These are phyloP conservation scores for Globisporangium megalacanthum DNA, from an alignment of 352 stramenopile species.

Conservation along the genomic window DNA sequence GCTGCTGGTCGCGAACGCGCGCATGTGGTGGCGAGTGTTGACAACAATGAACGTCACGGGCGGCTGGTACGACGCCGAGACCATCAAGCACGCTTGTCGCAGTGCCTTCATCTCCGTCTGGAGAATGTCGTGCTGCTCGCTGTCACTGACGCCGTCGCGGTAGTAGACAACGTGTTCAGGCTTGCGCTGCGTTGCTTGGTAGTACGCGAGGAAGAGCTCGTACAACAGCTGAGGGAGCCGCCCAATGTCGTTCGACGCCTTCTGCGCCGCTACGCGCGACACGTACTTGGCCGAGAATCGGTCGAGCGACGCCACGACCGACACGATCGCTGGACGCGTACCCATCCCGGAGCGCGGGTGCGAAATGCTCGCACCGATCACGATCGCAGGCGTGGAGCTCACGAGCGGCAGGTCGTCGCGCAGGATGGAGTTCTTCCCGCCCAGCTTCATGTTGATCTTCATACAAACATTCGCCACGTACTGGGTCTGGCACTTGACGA, in stretches of 20 bases:
- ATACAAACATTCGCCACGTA: conserved; percentile 66
- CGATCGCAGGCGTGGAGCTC: conserved; percentile 45
- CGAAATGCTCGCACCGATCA: conserved; percentile 75
- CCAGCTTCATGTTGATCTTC: conserved; percentile 79
- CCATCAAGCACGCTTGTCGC: conserved; percentile 31
- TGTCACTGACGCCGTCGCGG: conserved; percentile 81
- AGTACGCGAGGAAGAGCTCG: conserved; percentile 78
- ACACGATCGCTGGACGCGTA: conserved; percentile 59
- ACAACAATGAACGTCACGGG: conserved; percentile 66
- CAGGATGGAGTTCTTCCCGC: conserved; percentile 57
- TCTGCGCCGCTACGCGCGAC: conserved; percentile 53
- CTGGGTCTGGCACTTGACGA: conserved; percentile 35
- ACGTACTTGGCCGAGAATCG: conserved; percentile 52
- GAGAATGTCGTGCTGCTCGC: conserved; percentile 74
- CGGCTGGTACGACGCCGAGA: conserved; percentile 40
- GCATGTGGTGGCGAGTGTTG: conserved; percentile 68
- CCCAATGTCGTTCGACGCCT: conserved; percentile 41
- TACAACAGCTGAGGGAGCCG: conserved; percentile 51
- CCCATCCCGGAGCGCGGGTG: conserved; percentile 53
- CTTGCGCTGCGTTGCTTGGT: conserved; percentile 60
- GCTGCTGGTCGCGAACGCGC: conserved; percentile 24
- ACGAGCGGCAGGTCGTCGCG: conserved; percentile 36
- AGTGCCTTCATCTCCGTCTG: conserved; percentile 51
- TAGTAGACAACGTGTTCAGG: conserved; percentile 83
- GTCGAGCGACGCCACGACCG: conserved; percentile 77